Evolutionary conservation across 1,284 basidiomycete genomes (phyloP), one percentile per base, ranked within the genome.

Genomic region (Farysia itapuensis): DNA sequence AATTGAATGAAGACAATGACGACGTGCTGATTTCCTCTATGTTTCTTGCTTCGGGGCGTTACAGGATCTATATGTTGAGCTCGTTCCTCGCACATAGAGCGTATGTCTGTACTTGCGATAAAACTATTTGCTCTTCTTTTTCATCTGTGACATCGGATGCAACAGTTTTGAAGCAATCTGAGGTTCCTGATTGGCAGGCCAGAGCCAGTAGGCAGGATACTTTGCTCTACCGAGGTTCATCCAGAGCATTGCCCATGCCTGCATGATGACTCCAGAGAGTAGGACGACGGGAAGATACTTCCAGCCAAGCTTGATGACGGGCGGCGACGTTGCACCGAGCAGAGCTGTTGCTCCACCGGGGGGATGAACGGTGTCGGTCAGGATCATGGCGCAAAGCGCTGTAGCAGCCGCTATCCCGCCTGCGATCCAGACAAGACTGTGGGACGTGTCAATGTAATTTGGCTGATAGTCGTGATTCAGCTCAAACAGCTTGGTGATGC

Each of bases 341-440:
- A 67, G 21, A 1, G 61, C 65, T 2, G 65, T 67, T 1, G 65
- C 64, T 13, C 61, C 61, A 15, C 57, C 57, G 1, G 65, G 61
- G 1, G 65, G 65, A 35, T 67, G 65, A 5, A 67, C 39, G n/a
- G 61, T 65, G 23, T 63, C 52, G 2, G 63, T 61, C 25, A 65
- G 20, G 21, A 45, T 44, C 61, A 65, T 61, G 13, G 43, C 43
- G 40, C 47, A 51, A n/a, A 68, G 21, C 9, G 63, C 50, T 19
- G 56, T 49, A 2, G 46, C 65, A 4, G 52, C 47, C 11, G 60
- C 40, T 8, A 64, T 36, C 4, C 47, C 56, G 4, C 65, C 65
- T 0, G 65, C 56, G 5, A 67, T 24, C 65, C 65, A 67, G 15
- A 67, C 65, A 12, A 67, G 42, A 29, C 51, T 53, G 43, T 40